A percentile compares a stretch with the other conserved stretches of the same genome.
These are phyloP conservation scores for Whalleya microplaca DNA, from an alignment of 2,329 filamentous ascomycete species.

Conservation along the genomic window DNA sequence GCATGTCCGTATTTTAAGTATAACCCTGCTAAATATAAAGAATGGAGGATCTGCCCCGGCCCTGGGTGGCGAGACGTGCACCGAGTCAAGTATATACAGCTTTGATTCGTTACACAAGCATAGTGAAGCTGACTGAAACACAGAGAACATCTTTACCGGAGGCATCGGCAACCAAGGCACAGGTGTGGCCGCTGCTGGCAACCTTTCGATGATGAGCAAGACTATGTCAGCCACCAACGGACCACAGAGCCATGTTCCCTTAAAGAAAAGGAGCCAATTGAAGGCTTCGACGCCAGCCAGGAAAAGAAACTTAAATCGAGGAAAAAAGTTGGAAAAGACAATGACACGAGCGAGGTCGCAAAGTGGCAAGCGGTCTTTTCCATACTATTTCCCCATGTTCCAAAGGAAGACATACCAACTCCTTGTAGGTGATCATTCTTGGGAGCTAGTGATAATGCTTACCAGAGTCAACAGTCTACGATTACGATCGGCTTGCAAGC, in stretches of 20 bases:
- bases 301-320: constrained; percentile 13
- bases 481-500: constrained; percentile 1
- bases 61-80: constrained; percentile 15
- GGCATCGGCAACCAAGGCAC: constrained; percentile 14
- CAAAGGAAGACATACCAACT: constrained; percentile 9
- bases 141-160: constrained; percentile 17
- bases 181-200: constrained; percentile 14
- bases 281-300: constrained; percentile 15
- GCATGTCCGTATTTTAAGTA: constrained; percentile 22
- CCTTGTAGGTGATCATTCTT: constrained; percentile 8
- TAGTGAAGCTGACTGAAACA: neutral
- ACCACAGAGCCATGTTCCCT: constrained; percentile 4
- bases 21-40: constrained; percentile 13
- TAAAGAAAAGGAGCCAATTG: constrained; percentile 3
- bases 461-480: constrained; percentile 7
- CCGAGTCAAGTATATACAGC: constrained; percentile 15
- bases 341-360: constrained; percentile 9
- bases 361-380: constrained; percentile 17
- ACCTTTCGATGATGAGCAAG: constrained; percentile 13
- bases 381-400: constrained; percentile 16
- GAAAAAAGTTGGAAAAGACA: constrained; percentile 7
- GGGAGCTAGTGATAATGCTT: neutral
- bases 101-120: neutral
- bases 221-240: constrained; percentile 10
- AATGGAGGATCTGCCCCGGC: constrained; percentile 12